Evolutionary conservation across 2,329 filamentous ascomycete genomes (phyloP).

Genomic region (Graphilbum fragrans): DNA sequence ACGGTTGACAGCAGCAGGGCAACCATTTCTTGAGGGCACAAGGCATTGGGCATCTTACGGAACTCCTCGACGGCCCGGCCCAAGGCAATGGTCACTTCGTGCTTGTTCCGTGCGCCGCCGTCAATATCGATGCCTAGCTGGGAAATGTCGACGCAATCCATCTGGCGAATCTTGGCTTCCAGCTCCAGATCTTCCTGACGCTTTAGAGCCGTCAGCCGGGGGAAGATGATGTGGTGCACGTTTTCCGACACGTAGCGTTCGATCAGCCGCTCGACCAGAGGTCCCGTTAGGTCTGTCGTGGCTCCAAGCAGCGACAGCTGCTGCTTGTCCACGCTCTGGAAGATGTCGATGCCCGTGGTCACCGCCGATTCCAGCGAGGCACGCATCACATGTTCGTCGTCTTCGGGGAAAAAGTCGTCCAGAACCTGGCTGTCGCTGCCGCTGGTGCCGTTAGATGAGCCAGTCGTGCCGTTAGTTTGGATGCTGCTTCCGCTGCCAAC

Average conservation of each 20-base stretch:
- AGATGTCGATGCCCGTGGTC: slow-evolving; percentile 86
- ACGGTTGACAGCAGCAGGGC: slow-evolving; percentile 67
- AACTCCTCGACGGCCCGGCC: slow-evolving; percentile 77
- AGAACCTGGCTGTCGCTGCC: slow-evolving; percentile 18
- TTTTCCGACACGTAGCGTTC: slow-evolving; percentile 92
- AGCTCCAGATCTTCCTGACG: slow-evolving; percentile 75
- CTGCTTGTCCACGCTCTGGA: slow-evolving; percentile 90
- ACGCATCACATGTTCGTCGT: slow-evolving; percentile 86
- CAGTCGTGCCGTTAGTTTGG: not conserved
- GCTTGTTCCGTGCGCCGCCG: slow-evolving; percentile 64
- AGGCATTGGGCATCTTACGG: slow-evolving; percentile 65
- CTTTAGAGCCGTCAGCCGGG: slow-evolving; percentile 65
- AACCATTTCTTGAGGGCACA: slow-evolving; percentile 82
- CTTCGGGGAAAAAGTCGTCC: slow-evolving; percentile 64
- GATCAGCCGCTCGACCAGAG: slow-evolving; percentile 83
- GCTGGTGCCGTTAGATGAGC: not conserved
- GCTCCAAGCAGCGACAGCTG: slow-evolving; percentile 84
- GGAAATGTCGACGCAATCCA: slow-evolving; percentile 87
- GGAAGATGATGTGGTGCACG: slow-evolving; percentile 81
- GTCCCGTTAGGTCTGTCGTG: slow-evolving; percentile 86
- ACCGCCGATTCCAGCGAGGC: slow-evolving; percentile 84
- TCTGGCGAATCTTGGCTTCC: slow-evolving; percentile 80
- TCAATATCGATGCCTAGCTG: slow-evolving; percentile 85
- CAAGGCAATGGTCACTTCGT: slow-evolving; percentile 66
- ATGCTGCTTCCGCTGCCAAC: not conserved